Evolutionary conservation across 192 early-diverging fungal species (phyloP).

Genomic region (Gryganskiella cystojenkinii): DNA sequence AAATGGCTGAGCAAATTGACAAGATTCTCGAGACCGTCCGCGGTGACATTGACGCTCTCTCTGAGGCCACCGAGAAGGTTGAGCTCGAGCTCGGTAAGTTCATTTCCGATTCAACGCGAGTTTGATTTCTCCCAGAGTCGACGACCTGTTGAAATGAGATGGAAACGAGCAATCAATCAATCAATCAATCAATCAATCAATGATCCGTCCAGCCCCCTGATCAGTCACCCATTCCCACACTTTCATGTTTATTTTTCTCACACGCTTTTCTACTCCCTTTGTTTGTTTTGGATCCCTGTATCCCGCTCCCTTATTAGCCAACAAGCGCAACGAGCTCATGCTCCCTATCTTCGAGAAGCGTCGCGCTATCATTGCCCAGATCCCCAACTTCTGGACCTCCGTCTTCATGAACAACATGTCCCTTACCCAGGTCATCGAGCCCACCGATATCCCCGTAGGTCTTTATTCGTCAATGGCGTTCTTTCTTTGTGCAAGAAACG

Average conservation of each 20-base stretch:
- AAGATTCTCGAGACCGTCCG: conserved; percentile 22
- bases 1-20: conserved; percentile 38
- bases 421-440: conserved; percentile 16
- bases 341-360: conserved; percentile 58
- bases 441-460: conserved; percentile 33
- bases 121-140: too few species aligned
- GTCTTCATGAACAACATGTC: conserved; percentile 51
- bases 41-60: conserved; percentile 20
- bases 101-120: background rate
- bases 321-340: conserved; percentile 45
- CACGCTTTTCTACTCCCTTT: background rate
- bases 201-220: background rate
- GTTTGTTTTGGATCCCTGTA: too few species aligned
- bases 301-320: conserved; percentile 16
- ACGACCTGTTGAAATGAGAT: too few species aligned
- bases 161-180: too few species aligned
- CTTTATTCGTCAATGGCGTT: background rate
- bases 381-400: conserved; percentile 67
- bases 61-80: conserved; percentile 28
- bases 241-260: background rate
- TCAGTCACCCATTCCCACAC: background rate
- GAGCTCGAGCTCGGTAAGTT: conserved; percentile 44
- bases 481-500: too few species aligned
- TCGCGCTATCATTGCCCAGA: conserved; percentile 59
- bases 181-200: too few species aligned